Conservation (phyloP, 2,329 filamentous ascomycete species). For the Didymellaceae sp. region DNA sequence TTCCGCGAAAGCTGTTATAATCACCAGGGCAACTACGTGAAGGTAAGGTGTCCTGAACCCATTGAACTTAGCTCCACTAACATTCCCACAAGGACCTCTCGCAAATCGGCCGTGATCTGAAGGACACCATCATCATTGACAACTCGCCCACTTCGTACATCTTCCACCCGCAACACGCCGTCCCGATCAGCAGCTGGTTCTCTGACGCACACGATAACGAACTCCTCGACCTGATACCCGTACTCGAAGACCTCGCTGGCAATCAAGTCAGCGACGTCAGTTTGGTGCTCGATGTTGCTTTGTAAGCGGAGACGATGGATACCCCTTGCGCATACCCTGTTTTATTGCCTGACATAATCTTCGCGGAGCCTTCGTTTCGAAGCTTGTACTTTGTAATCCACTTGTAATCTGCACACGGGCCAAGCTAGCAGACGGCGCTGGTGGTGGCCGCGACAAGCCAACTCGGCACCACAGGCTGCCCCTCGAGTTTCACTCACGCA, state of each 20-base stretch:
- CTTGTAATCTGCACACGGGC: slow-evolving; percentile 45
- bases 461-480: background rate
- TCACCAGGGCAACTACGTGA: slow-evolving; percentile 99
- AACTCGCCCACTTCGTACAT: slow-evolving; percentile 99
- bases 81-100: slow-evolving; percentile 96
- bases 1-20: slow-evolving; percentile 99
- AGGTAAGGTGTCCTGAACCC: slow-evolving; percentile 60
- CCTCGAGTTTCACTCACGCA: too few relatives aligned
- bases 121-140: slow-evolving; percentile 99
- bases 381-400: slow-evolving; percentile 50
- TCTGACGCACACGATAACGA: slow-evolving; percentile 99
- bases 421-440: slow-evolving; percentile 11
- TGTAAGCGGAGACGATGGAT: slow-evolving; percentile 55
- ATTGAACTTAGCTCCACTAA: too few relatives aligned
- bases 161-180: slow-evolving; percentile 98
- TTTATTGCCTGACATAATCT: slow-evolving; percentile 30
- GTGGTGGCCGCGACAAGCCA: background rate
- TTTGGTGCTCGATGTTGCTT: slow-evolving; percentile 88
- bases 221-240: slow-evolving; percentile 93
- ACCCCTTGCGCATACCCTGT: slow-evolving; percentile 35
- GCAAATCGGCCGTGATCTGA: slow-evolving; percentile 92
- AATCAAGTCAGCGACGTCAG: slow-evolving; percentile 92
- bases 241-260: slow-evolving; percentile 94
- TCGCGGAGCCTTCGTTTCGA: slow-evolving; percentile 27
- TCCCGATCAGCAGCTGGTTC: slow-evolving; percentile 99